A percentile compares a stretch with the other conserved stretches of the same genome.
phyloP scores from a whole-genome alignment of 257 asterid species.

The Lantana camara region DNA sequence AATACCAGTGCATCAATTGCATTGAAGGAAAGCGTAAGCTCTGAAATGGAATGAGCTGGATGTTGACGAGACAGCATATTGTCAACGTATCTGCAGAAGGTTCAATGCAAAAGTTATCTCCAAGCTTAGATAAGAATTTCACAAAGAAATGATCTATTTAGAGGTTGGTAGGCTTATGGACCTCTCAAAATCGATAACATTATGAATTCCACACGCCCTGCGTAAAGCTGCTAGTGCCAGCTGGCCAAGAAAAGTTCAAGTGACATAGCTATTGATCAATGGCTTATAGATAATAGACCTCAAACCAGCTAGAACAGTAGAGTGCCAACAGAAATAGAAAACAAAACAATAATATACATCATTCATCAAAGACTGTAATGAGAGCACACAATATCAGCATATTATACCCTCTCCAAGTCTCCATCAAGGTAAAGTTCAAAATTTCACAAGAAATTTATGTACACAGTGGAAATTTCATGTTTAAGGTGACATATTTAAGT shows the following conservation, averaged over 20 bases:
- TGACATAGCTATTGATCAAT: not conserved
- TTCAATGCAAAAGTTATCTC: slow-evolving; percentile 32
- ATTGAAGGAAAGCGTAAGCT: slow-evolving; percentile 45
- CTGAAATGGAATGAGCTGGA: slow-evolving; percentile 54
- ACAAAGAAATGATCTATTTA: slow-evolving; percentile 13
- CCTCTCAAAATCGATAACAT: slow-evolving; percentile 75
- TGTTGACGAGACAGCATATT: slow-evolving; percentile 68
- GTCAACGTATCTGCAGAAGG: slow-evolving; percentile 59
- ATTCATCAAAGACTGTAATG: too few relatives aligned
- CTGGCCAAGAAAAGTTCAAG: slow-evolving; percentile 44
- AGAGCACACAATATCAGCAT: too few relatives aligned
- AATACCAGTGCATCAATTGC: slow-evolving; percentile 69
- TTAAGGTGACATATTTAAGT: too few relatives aligned
- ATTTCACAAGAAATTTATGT: too few relatives aligned
- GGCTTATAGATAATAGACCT: not conserved
- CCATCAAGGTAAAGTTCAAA: too few relatives aligned
- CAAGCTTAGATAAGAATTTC: too few relatives aligned
- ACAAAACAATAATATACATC: too few relatives aligned
- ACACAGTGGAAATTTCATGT: too few relatives aligned
- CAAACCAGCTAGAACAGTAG: too few relatives aligned
- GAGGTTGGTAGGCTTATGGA: slow-evolving; percentile 30
- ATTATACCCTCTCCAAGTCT: too few relatives aligned
- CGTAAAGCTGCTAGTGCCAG: slow-evolving; percentile 86
- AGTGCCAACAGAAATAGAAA: too few relatives aligned
- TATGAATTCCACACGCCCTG: slow-evolving; percentile 51